Base-by-base conservation (phyloP, 495 filamentous ascomycete genomes). In the Hypoxylon trugodes region DNA sequence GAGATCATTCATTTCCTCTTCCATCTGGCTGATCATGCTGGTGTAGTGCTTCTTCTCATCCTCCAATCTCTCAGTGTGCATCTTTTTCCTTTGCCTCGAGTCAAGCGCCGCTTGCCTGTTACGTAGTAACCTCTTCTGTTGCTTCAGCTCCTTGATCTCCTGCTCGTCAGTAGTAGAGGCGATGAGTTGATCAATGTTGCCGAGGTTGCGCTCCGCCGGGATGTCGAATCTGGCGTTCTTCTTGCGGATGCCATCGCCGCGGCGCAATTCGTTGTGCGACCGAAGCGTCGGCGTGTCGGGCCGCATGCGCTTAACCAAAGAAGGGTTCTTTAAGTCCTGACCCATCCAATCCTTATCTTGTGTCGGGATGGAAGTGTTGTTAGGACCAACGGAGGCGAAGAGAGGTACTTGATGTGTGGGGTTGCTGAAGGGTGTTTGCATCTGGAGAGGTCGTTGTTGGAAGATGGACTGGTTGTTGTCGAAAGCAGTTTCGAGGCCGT, bases 171-270 rank as follows among this genome's bases (percentile, higher is more conserved):
- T 89, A 15, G 92, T 93, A 74, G 90, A 86, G 26, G 87, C 84
- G 78, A 99, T 97, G 68, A 98, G 79, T 49, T 90, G 85, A 74
- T 99, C 95, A 79, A 99, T 98, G 75, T 96, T 98, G 80, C 84
- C 87, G 60, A 98, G 84, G 65, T 90, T 98, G 37, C 93, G 86
- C 78, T 97, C 96, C 8, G 90, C 87, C 3, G 95, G 95, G 60
- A 99, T 98, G 72, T 98, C 95, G 76, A 99, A 97, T 41, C 96
- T 89, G 66, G 94, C 94, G 69, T 99, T 99, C 89, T 97, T 98
- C 88, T 99, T 99, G 65, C 96, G 87, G 77, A 98, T 96, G 43
- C 95, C 95, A 70, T 96, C 94, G 65, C 93, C 87, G 65, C 93
- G 85, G 41, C 85, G 75, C 73, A 93, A 81, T 47, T 94, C 89